Conservation (phyloP, 768 basidiomycete species). For the Candolleomyces eurysporus region DNA sequence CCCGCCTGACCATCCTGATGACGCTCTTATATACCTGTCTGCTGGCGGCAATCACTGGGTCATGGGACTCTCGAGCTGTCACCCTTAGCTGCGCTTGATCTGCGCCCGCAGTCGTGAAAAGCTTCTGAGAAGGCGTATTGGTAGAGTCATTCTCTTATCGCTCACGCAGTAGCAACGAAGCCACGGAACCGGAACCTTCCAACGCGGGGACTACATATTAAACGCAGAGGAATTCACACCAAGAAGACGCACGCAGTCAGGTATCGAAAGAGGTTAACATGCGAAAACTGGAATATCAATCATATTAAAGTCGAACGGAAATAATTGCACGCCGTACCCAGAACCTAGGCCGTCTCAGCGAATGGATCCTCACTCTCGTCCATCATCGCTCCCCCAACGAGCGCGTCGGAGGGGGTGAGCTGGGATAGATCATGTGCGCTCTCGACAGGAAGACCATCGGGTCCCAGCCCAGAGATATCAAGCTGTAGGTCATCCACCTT, state of each 20-base stretch:
- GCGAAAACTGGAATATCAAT: background rate
- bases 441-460: conserved; percentile 63
- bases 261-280: background rate
- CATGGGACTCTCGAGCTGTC: too few species aligned
- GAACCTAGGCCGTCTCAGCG: conserved; percentile 20
- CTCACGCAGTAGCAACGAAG: too few species aligned
- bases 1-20: background rate
- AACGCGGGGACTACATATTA: too few species aligned
- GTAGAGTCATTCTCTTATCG: too few species aligned
- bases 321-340: background rate
- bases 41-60: background rate
- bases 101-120: background rate
- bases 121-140: too few species aligned
- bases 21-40: background rate
- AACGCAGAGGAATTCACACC: background rate
- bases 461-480: conserved; percentile 63
- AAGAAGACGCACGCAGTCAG: too few species aligned
- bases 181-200: too few species aligned
- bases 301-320: background rate
- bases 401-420: conserved; percentile 47
- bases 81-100: background rate
- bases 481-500: conserved; percentile 46
- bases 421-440: conserved; percentile 53
- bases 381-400: conserved; percentile 63
- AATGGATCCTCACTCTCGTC: conserved; percentile 64